A percentile compares a stretch with the other conserved stretches of the same genome.
Conservation (phyloP, 768 basidiomycete genomes). For the Podaxis sp. region DNA sequence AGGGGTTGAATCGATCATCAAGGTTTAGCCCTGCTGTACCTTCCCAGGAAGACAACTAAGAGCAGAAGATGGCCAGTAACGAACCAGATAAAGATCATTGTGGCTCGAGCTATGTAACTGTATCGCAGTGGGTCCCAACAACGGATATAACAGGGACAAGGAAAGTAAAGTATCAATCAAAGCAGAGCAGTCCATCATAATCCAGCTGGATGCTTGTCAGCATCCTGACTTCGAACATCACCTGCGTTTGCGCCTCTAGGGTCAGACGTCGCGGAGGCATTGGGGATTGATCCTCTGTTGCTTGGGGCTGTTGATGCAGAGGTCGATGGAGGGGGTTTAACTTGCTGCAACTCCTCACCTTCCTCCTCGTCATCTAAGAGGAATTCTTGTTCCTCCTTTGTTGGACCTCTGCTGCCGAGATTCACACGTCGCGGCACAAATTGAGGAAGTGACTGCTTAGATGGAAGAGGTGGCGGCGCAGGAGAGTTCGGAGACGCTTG, state of each 20-base stretch:
- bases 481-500: slow-evolving; percentile 17
- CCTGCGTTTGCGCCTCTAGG: neutral
- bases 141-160: neutral
- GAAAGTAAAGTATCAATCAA: neutral
- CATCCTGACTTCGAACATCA: neutral
- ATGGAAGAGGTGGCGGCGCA: slow-evolving; percentile 14
- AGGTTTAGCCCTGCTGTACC: neutral
- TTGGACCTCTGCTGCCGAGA: slow-evolving; percentile 11
- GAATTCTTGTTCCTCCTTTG: slow-evolving; percentile 30
- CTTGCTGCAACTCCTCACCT: slow-evolving; percentile 17
- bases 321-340: neutral
- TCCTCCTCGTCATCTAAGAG: slow-evolving; percentile 29
- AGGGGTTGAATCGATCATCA: neutral
- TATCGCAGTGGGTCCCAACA: neutral
- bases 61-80: neutral
- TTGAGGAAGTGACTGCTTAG: slow-evolving; percentile 14
- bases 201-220: neutral
- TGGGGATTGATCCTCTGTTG: neutral
- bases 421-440: slow-evolving; percentile 7
- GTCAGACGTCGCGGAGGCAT: neutral
- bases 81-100: neutral
- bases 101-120: neutral
- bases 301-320: neutral
- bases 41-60: neutral
- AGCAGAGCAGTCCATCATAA: neutral